Conservation (phyloP, 1,284 basidiomycete genomes). For the Thecaphora frezii region DNA sequence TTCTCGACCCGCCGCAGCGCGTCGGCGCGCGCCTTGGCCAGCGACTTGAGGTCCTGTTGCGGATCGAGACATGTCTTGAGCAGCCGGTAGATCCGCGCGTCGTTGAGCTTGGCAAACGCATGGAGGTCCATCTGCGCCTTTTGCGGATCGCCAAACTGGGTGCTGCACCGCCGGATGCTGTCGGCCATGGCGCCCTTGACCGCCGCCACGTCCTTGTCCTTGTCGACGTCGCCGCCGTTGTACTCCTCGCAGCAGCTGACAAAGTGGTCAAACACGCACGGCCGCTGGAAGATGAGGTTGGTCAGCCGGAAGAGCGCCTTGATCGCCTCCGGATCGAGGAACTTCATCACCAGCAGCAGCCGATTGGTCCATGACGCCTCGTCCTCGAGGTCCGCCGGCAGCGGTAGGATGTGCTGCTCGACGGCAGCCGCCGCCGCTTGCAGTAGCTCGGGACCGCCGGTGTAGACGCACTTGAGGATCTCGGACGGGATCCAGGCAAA, state of each 20-base stretch:
- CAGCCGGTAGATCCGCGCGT: slow-evolving; percentile 80
- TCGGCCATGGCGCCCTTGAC: slow-evolving; percentile 40
- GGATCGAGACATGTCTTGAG: slow-evolving; percentile 79
- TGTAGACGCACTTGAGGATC: slow-evolving; percentile 64
- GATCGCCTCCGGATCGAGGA: slow-evolving; percentile 65
- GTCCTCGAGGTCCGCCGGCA: slow-evolving; percentile 71
- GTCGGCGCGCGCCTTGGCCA: slow-evolving; percentile 67
- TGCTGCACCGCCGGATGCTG: slow-evolving; percentile 21
- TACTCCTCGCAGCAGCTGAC: slow-evolving; percentile 46
- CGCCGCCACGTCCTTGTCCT: slow-evolving; percentile 67
- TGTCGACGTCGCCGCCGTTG: slow-evolving; percentile 72
- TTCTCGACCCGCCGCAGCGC: slow-evolving; percentile 38
- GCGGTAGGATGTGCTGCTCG: slow-evolving; percentile 75
- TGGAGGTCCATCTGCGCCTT: slow-evolving; percentile 78
- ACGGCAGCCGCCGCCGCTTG: slow-evolving; percentile 63
- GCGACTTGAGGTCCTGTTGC: slow-evolving; percentile 76
- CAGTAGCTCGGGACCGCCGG: slow-evolving; percentile 63
- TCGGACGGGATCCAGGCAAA: slow-evolving; percentile 91
- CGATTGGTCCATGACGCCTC: slow-evolving; percentile 83
- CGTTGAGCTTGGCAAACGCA: slow-evolving; percentile 82
- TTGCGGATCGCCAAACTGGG: slow-evolving; percentile 64
- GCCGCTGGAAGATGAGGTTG: slow-evolving; percentile 41
- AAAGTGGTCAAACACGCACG: slow-evolving; percentile 29
- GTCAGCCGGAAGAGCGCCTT: slow-evolving; percentile 69
- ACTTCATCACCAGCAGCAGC: slow-evolving; percentile 73